These are phyloP conservation scores for Sarocladium kiliense DNA, from an alignment of 2,329 filamentous ascomycete species.

Conservation along the genomic window DNA sequence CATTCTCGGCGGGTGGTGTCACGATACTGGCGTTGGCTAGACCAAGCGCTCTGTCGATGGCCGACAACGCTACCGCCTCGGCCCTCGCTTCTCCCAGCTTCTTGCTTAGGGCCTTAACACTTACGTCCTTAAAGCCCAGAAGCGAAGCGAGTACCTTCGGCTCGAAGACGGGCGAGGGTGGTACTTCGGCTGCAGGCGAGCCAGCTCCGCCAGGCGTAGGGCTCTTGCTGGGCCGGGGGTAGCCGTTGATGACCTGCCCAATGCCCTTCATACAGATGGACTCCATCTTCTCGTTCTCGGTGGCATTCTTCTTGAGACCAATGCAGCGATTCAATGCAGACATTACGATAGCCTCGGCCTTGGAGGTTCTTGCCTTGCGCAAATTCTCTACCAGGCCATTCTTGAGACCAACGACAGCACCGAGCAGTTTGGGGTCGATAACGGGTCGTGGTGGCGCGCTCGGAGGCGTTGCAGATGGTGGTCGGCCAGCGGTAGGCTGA, in stretches of 20 bases:
- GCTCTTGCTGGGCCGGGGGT: slow-evolving; percentile 27
- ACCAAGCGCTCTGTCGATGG: slow-evolving; percentile 45
- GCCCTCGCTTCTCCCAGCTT: slow-evolving; percentile 36
- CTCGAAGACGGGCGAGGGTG: slow-evolving; percentile 27
- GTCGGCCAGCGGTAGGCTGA: slow-evolving; percentile 14
- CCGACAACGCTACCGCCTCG: slow-evolving; percentile 43
- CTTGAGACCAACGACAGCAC: slow-evolving; percentile 40
- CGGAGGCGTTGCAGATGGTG: slow-evolving; percentile 21
- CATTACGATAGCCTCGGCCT: slow-evolving; percentile 44
- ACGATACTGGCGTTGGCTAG: slow-evolving; percentile 39
- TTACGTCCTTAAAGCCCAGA: slow-evolving; percentile 40
- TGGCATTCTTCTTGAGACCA: slow-evolving; percentile 39
- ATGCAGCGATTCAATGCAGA: slow-evolving; percentile 47
- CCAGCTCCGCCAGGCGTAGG: slow-evolving; percentile 21
- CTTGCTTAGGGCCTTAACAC: slow-evolving; percentile 34
- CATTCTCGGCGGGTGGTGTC: slow-evolving; percentile 26
- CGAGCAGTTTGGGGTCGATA: slow-evolving; percentile 38
- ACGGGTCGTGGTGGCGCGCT: slow-evolving; percentile 26
- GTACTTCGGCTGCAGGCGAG: slow-evolving; percentile 16
- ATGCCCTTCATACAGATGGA: slow-evolving; percentile 40
- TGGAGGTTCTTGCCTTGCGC: slow-evolving; percentile 34
- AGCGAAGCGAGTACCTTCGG: slow-evolving; percentile 37
- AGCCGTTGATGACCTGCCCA: slow-evolving; percentile 38
- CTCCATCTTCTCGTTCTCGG: slow-evolving; percentile 41
- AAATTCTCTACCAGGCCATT: slow-evolving; percentile 41